phyloP scores from a whole-genome alignment of 768 basidiomycete species.

The Tylopilus vinaceipallidus region DNA sequence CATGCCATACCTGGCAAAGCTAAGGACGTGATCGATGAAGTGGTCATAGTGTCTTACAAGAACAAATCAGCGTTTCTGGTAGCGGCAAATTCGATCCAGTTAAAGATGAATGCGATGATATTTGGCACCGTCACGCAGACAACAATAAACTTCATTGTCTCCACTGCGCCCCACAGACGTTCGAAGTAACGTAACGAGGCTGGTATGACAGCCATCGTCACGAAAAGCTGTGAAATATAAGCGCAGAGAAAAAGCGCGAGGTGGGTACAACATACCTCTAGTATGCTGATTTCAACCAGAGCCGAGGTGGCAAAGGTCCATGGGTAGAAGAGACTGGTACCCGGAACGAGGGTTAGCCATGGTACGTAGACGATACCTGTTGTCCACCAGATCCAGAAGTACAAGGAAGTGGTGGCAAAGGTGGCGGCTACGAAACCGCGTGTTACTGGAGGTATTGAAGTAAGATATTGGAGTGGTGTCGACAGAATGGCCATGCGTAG shows the following conservation, averaged over 20 bases:
- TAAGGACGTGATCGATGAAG: conserved; percentile 10
- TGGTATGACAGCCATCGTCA: conserved; percentile 75
- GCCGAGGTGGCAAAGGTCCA: conserved; percentile 94
- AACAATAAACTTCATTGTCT: conserved; percentile 82
- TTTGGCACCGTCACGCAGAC: conserved; percentile 81
- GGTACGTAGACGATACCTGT: conserved; percentile 44
- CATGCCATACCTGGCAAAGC: conserved; percentile 69
- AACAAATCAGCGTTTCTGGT: conserved; percentile 72
- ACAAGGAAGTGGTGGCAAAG: conserved; percentile 53
- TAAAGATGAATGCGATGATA: conserved; percentile 82
- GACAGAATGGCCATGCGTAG: conserved; percentile 70
- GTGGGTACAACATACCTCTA: conserved; percentile 62
- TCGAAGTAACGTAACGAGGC: conserved; percentile 89
- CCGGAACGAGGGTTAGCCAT: conserved; percentile 81
- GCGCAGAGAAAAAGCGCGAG: neutral
- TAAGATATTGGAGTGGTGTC: conserved; percentile 64
- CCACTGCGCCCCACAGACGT: conserved; percentile 87
- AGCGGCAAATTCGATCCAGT: conserved; percentile 80
- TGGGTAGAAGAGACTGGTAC: conserved; percentile 77
- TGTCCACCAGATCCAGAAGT: conserved; percentile 64
- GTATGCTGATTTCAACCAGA: conserved; percentile 77
- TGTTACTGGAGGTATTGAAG: conserved; percentile 77
- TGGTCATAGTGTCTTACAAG: conserved; percentile 52
- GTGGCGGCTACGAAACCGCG: conserved; percentile 68
- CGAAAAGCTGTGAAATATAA: conserved; percentile 55